Base-by-base conservation (phyloP, 352 stramenopile genomes). In the Phytophthora pini region DNA sequence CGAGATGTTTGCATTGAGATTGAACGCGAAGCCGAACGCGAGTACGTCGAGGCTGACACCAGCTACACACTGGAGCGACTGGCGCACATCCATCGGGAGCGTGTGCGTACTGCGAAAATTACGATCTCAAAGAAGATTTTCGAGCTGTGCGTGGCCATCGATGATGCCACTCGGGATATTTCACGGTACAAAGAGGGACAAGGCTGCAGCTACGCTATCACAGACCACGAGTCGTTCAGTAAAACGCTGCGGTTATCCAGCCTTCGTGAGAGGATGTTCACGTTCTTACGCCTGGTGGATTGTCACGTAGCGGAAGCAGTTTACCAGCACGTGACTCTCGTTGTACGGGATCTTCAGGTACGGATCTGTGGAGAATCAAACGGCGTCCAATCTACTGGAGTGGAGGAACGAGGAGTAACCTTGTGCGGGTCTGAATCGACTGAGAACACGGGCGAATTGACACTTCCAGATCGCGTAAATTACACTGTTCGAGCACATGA, bases 191-290 rank as follows among this genome's bases (percentile, higher is more conserved):
- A 51, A 57, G 49, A 63, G 5, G 57, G 26, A 1, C 44, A 67
- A 54, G 40, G 6, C 4, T 46, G 54, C 6, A 63, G 27, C 2
- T 79, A 55, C 34, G 61, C 20, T 15, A 41, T 57, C 27, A 62
- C 47, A 49, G 74, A 69, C 22, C 53, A 65, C 2, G 61, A 65
- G 5, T 40, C 20, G 39, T 68, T 79, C 20, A 71, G 66, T 36
- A 59, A 47, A 29, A 36, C 73, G 4, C 71, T 85, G 1, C 22
- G 70, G 36, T 36, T 60, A 20, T 65, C 68, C 6, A 80, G 65
- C 36, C 54, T 88, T 3, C 68, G 76, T 1, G 81, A 88, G 5
- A 68, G 82, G 0, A 77, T 90, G 67, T 90, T 87, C 50, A 68
- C 52, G 0, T 89, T 90, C 55, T 54, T 90, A 5, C 68, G 82